These are phyloP conservation scores for Maudiozyma bulderi DNA, from an alignment of 805 yeast species.

Conservation along the genomic window DNA sequence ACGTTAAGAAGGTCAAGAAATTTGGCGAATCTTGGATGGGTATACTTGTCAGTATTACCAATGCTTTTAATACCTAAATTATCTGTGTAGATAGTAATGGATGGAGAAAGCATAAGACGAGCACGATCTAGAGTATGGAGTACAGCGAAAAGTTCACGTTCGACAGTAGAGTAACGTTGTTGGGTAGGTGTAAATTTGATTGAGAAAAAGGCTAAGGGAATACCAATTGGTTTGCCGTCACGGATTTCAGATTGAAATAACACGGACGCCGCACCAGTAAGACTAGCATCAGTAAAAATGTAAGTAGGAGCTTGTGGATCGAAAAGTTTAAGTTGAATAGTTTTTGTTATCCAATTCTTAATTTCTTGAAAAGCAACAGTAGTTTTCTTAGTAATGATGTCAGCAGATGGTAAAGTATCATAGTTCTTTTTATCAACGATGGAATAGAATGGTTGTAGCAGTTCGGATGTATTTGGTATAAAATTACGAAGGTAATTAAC, in stretches of 20 bases:
- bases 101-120: too few species aligned
- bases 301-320: conserved; percentile 1
- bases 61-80: too few species aligned
- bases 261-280: conserved; percentile 1
- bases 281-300: conserved; percentile 3
- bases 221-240: not conserved
- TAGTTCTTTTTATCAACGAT: not conserved
- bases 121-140: too few species aligned
- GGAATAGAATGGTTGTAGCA: not conserved
- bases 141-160: too few species aligned
- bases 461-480: conserved; percentile 2
- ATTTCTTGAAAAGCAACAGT: not conserved
- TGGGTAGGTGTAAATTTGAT: too few species aligned
- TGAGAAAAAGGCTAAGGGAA: not conserved
- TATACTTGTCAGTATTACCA: too few species aligned
- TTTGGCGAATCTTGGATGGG: too few species aligned
- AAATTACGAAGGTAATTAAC: conserved; percentile 4
- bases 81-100: too few species aligned
- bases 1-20: too few species aligned
- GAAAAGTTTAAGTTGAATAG: conserved; percentile 1
- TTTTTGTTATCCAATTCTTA: not conserved
- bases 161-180: too few species aligned
- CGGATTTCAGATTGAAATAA: conserved; percentile 1
- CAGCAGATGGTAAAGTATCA: not conserved
- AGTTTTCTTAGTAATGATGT: not conserved